Evolutionary conservation across 106 monocot genomes (phyloP), one percentile per base, ranked within the genome.

Genomic region (Platanthera guangdongensis): DNA sequence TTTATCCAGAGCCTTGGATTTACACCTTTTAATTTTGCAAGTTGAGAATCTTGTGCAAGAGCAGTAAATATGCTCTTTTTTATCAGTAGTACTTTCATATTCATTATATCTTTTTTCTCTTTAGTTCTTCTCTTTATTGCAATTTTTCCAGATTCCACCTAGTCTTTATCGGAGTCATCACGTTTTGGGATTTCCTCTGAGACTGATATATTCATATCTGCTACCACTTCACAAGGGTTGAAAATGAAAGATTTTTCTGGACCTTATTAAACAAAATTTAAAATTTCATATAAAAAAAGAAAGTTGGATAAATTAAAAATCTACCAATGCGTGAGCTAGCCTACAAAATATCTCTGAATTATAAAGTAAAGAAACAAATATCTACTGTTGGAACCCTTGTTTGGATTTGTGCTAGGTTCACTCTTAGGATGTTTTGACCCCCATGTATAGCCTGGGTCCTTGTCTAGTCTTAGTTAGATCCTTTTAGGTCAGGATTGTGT

Each of bases 21-120:
- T 88, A 62, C 99, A 99, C 71, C 90, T 99, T 15, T 87, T 86
- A 3, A 94, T 99, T 49, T 94, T 99, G 74, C 99, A 94, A 15
- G 78, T 82, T 16, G 99, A 99, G 19, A 4, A 18, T 57, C 73
- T 88, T 4, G 90, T 85, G 73, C 99, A 94, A 25, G 90, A 81
- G 50, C 97, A 99, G 55, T 94, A 94, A 5, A 57, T 18, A 9
- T 21, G 51, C 14, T 13, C 14, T 0, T 39, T 52, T 51, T 9
- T 50, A 47, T 47, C 71, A 76, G 49, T 5, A 51, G 22, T 68
- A 7, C 22, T 9, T 51, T 74, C 50, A 48, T 21, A 75, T 15
- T 81, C 77, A 55, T 4, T 52, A 78, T 81, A 16, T 59, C 71
- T 12, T 78, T 65, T 19, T 52, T 22, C 9, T 7, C 21, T 2